phyloP scores from a whole-genome alignment of 2,329 filamentous ascomycete species.

The Gnomoniopsis sp. region DNA sequence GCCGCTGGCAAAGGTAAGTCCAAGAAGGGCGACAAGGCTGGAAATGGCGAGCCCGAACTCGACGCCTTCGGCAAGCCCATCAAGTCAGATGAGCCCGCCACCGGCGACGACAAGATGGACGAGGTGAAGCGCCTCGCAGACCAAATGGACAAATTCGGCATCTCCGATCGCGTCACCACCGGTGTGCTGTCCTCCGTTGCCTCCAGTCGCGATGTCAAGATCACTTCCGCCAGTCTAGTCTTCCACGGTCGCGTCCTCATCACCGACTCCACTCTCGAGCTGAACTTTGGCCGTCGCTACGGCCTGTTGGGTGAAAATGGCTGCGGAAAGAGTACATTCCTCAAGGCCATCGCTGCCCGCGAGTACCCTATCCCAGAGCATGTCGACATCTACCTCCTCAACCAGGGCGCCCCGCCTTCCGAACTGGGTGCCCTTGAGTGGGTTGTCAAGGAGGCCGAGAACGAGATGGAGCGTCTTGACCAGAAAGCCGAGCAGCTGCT shows the following conservation, averaged over 20 bases:
- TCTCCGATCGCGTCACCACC: slow-evolving; percentile 97
- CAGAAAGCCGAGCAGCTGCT: slow-evolving; percentile 84
- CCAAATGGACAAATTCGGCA: slow-evolving; percentile 93
- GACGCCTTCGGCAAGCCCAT: slow-evolving; percentile 59
- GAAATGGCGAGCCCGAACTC: slow-evolving; percentile 59
- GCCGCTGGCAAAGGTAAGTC: slow-evolving; percentile 75
- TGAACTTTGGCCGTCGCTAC: slow-evolving; percentile 90
- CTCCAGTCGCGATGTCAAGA: slow-evolving; percentile 92
- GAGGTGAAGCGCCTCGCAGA: slow-evolving; percentile 83
- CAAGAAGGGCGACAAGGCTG: slow-evolving; percentile 60
- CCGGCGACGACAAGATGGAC: slow-evolving; percentile 68
- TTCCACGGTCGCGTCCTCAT: slow-evolving; percentile 98
- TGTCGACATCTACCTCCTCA: slow-evolving; percentile 96
- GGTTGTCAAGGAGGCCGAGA: slow-evolving; percentile 93
- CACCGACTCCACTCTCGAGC: slow-evolving; percentile 88
- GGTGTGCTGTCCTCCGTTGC: slow-evolving; percentile 86
- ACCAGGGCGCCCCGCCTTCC: slow-evolving; percentile 88
- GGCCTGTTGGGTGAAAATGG: slow-evolving; percentile 98
- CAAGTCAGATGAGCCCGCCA: slow-evolving; percentile 63
- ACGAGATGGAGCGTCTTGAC: slow-evolving; percentile 87
- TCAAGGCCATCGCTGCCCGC: slow-evolving; percentile 90
- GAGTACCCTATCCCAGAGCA: slow-evolving; percentile 96
- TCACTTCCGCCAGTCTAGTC: slow-evolving; percentile 86
- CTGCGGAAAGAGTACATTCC: slow-evolving; percentile 95
- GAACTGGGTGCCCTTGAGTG: slow-evolving; percentile 92